Conservation (phyloP, 331 rosid species). For the Erythrophleum ivorense region DNA sequence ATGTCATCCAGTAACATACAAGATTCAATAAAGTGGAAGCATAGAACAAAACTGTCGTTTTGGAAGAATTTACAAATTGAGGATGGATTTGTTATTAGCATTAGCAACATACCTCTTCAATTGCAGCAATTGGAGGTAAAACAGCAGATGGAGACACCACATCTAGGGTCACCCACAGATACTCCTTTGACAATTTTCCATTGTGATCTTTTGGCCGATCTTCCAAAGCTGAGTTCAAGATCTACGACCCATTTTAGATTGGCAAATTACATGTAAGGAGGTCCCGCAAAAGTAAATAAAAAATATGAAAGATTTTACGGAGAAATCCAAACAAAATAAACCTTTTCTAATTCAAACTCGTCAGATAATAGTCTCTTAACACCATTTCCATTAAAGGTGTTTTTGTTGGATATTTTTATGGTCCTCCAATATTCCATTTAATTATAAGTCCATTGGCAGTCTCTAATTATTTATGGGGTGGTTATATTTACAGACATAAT, state of each 20-base stretch:
- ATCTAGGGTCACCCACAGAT: constrained; percentile 61
- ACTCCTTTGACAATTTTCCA: constrained; percentile 70
- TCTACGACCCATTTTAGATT: constrained; percentile 52
- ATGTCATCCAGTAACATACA: neutral
- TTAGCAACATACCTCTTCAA: constrained; percentile 60
- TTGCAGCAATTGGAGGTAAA: constrained; percentile 81
- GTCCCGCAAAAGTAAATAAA: neutral
- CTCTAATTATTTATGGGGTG: too few species aligned
- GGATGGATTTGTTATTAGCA: constrained; percentile 16
- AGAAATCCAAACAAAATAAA: constrained; percentile 29
- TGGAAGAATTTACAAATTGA: too few species aligned
- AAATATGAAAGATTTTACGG: neutral
- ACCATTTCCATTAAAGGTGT: constrained; percentile 77
- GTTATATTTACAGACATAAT: too few species aligned
- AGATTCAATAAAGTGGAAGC: neutral
- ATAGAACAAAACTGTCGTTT: neutral
- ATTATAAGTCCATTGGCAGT: too few species aligned
- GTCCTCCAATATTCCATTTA: too few species aligned
- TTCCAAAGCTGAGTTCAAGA: constrained; percentile 59
- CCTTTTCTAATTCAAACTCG: constrained; percentile 92
- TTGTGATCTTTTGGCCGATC: constrained; percentile 63
- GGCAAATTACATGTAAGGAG: neutral
- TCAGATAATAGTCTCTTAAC: constrained; percentile 71
- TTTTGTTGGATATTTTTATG: neutral
- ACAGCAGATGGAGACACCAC: constrained; percentile 69